Conservation (phyloP, 1,284 basidiomycete species). For the Uromyces viciae-fabae region DNA sequence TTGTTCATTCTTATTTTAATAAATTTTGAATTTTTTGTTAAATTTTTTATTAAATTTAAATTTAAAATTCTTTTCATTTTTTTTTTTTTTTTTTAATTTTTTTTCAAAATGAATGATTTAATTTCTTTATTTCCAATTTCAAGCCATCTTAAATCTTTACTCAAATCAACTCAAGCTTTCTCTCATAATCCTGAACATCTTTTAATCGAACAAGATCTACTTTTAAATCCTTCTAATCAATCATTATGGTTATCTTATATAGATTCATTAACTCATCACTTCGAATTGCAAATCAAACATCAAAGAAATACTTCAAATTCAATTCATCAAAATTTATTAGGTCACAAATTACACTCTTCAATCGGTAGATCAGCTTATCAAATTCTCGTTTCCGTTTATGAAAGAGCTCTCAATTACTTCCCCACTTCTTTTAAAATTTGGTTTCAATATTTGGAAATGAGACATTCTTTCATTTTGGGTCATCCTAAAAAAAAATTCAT, state of each 20-base stretch:
- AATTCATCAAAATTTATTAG: conserved; percentile 50
- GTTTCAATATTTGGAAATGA: conserved; percentile 81
- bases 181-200: conserved; percentile 65
- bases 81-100: no score
- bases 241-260: conserved; percentile 89
- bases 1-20: no score
- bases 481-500: conserved; percentile 58
- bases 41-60: no score
- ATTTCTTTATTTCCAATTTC: neutral
- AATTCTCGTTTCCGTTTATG: conserved; percentile 65
- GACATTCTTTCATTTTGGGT: conserved; percentile 82
- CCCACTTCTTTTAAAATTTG: conserved; percentile 88
- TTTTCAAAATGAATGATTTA: neutral
- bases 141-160: neutral
- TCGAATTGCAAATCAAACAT: conserved; percentile 55
- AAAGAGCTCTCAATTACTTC: conserved; percentile 81
- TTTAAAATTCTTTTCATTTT: no score
- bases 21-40: no score
- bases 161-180: conserved; percentile 16
- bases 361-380: conserved; percentile 49
- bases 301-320: conserved; percentile 59
- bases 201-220: conserved; percentile 88
- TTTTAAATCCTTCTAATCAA: conserved; percentile 84
- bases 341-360: conserved; percentile 51
- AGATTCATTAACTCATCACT: conserved; percentile 68